Base-by-base conservation (phyloP, 306 rosid genomes). In the Lotus japonicus region DNA sequence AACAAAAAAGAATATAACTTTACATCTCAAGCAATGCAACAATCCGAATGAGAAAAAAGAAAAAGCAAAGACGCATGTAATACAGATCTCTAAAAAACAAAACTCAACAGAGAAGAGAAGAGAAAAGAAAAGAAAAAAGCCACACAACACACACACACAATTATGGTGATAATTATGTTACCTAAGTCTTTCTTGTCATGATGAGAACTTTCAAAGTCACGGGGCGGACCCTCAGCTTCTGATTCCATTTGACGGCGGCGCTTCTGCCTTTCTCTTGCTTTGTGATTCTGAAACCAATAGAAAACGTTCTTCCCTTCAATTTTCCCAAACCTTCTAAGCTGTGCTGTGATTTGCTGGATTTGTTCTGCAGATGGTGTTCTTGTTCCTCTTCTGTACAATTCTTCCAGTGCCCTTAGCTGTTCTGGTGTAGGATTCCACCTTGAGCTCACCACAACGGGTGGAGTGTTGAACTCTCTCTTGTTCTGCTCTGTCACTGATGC, bases 381-480 rank as follows among this genome's bases (percentile, higher is more conserved):
- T 23, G 97, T 90, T 50, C 98, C 98, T 52, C 84, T 79, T 46
- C 88, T 69, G 44, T 94, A 94, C 36, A 94, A 58, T 12, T 94
- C 97, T 54, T 94, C 98, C 2, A 94, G 76, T 16, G 89, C 85
- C 71, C 95, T 86, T 2, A 94, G 57, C 82, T 94, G 98, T 61
- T 94, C 98, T 11, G 89, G 84, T 2, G 98, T 88, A 0, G 98
- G 98, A 71, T 94, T 94, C 98, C 98, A 94, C 75, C 98, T 85
- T 23, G 98, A 88, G 66, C 96, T 94, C 80, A 85, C 95, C 64
- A 85, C 87, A 11, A 85, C 88, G 0, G 91, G 77, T 14, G 43
- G 43, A 46, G 86, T 58, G 18, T 65, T 76, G 68, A 78, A 73
- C 68, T 87, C 92, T 61, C 84, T 90, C 83, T 85, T 82, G 45